These are phyloP conservation scores for Martiniozyma abietophila DNA, from an alignment of 805 yeast species.

Conservation along the genomic window DNA sequence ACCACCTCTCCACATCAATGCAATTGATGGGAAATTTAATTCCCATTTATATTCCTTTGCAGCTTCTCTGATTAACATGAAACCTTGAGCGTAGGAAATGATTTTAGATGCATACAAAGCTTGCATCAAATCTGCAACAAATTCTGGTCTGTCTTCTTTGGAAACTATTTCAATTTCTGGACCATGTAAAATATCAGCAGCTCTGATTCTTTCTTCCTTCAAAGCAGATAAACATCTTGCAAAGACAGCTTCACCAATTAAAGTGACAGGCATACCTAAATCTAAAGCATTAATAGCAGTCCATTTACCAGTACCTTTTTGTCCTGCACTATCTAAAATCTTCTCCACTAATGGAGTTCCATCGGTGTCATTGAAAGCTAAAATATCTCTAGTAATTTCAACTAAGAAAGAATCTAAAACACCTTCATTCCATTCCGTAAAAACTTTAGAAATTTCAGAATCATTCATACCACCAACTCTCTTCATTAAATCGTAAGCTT, in stretches of 20 bases:
- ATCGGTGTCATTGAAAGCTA: constrained; percentile 81
- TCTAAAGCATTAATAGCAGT: constrained; percentile 97
- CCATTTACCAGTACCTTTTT: constrained; percentile 99
- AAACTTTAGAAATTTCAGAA: constrained; percentile 90
- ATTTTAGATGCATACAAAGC: constrained; percentile 98
- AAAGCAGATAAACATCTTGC: constrained; percentile 92
- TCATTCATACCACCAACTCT: constrained; percentile 85
- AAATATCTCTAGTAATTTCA: constrained; percentile 93
- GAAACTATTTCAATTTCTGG: constrained; percentile 60
- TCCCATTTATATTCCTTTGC: constrained; percentile 96
- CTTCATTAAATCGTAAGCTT: constrained; percentile 94
- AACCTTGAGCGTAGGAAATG: constrained; percentile 98
- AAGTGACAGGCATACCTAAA: constrained; percentile 95
- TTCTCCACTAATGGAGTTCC: constrained; percentile 93
- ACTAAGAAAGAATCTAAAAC: constrained; percentile 94
- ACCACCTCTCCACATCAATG: constrained; percentile 99
- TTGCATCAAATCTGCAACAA: constrained; percentile 92
- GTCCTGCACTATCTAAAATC: constrained; percentile 95
- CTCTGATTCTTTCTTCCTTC: constrained; percentile 83
- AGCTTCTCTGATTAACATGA: constrained; percentile 98
- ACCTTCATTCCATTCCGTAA: constrained; percentile 91
- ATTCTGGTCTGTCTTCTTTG: constrained; percentile 67
- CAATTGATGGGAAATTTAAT: constrained; percentile 95
- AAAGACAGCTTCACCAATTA: constrained; percentile 98
- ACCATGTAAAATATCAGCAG: constrained; percentile 71